phyloP scores from a whole-genome alignment of 1,284 basidiomycete genomes.

The Cystobasidium slooffiae region DNA sequence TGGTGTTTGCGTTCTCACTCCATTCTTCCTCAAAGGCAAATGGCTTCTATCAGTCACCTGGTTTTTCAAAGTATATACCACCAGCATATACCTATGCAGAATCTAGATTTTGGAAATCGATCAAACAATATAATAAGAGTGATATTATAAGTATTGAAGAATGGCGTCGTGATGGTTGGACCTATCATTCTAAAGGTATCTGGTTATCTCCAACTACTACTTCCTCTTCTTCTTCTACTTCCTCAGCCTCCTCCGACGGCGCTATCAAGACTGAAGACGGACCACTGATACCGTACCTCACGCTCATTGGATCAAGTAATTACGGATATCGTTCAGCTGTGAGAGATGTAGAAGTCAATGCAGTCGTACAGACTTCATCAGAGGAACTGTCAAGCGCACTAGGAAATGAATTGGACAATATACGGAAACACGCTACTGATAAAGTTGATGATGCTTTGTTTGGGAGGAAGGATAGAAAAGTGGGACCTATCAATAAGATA shows the following conservation, averaged over 20 bases:
- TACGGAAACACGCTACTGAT: constrained; percentile 59
- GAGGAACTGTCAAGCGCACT: constrained; percentile 58
- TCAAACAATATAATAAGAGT: constrained; percentile 46
- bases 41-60: constrained; percentile 88
- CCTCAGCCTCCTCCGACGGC: too few relatives aligned
- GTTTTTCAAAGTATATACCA: constrained; percentile 88
- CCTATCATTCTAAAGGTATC: constrained; percentile 95
- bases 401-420: constrained; percentile 59
- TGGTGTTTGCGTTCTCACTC: background rate
- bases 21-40: constrained; percentile 73
- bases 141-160: constrained; percentile 72
- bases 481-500: constrained; percentile 61
- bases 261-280: background rate
- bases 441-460: constrained; percentile 61
- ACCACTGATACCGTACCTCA: constrained; percentile 64
- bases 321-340: constrained; percentile 88
- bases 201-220: constrained; percentile 7
- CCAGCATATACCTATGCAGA: constrained; percentile 92
- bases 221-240: background rate
- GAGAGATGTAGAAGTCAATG: constrained; percentile 90
- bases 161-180: constrained; percentile 92
- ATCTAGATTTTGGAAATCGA: constrained; percentile 64
- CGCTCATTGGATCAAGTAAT: constrained; percentile 94
- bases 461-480: constrained; percentile 64
- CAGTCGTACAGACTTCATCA: constrained; percentile 75